Base-by-base conservation (phyloP, 1,284 basidiomycete genomes). In the Exobasidium rhododendri region DNA sequence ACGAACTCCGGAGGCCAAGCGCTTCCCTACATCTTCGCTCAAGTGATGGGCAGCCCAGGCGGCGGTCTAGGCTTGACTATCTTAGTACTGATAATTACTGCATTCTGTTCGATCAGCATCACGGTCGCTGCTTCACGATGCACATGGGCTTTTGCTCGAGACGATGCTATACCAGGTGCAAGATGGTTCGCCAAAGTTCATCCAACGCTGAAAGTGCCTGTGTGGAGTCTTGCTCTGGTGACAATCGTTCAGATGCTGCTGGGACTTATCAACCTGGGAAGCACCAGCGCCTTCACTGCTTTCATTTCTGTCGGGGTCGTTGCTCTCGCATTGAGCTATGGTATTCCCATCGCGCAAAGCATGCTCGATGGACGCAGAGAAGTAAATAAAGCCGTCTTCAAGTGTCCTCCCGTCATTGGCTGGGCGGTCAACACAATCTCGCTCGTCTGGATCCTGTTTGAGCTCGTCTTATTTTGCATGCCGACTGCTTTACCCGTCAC, bases 221-320 rank as follows among this genome's bases (percentile, higher is more conserved):
- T 61, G 7, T 22, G 45, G 24, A 29, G 40, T 22, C 31, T 63
- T 2, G 30, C 50, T 13, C n/a, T 63, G 20, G 13, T 63, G 3
- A 63, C 61, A 20, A 49, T 61, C n/a, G 61, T 63, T 24, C 59
- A 63, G 29, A 61, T 61, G 35, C 56, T 63, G 10, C 43, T 63
- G 22, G 61, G 61, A 1, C n/a, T 63, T 14, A 63, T 63, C 58
- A 52, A 63, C 29, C 26, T 63, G 2, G 61, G 61, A 17, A 51
- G 43, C 40, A 59, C 61, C 20, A 51, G 45, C 20, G 61, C 61
- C 10, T 63, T 63, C 47, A 63, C 56, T 14, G 61, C 61, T 28
- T 63, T 63, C 32, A 50, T 63, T 22, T 50, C 59, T 20, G 59
- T 61, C 22, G 61, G 61, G n/a, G 61, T 63, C 22, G 43, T 63